Conservation (phyloP, 345 rosid genomes). For the Isatis tinctoria region DNA sequence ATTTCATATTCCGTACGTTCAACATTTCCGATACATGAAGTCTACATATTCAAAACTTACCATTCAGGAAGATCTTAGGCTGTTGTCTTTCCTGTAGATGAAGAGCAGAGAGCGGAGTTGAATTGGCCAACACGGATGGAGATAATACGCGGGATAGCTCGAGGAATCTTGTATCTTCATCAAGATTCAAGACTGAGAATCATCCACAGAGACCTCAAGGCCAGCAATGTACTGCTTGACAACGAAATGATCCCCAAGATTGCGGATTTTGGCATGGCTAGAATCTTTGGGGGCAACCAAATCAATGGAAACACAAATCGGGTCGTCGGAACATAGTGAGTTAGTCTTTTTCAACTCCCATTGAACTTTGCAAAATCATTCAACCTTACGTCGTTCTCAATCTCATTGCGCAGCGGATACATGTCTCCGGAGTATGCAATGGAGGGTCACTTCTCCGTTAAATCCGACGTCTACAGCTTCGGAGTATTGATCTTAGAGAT, state of each 20-base stretch:
- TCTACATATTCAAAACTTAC: background rate
- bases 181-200: slow-evolving; percentile 71
- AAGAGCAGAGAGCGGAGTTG: slow-evolving; percentile 27
- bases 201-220: slow-evolving; percentile 69
- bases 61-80: slow-evolving; percentile 15
- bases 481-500: slow-evolving; percentile 65
- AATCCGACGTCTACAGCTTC: slow-evolving; percentile 70
- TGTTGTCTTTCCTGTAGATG: background rate
- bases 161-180: slow-evolving; percentile 71
- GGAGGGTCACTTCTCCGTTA: slow-evolving; percentile 55
- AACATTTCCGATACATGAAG: background rate
- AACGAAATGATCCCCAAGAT: slow-evolving; percentile 50
- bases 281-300: slow-evolving; percentile 52
- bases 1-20: slow-evolving; percentile 45
- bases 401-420: slow-evolving; percentile 45
- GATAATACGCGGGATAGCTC: slow-evolving; percentile 55
- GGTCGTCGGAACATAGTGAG: slow-evolving; percentile 76
- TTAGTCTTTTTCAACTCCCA: background rate
- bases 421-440: slow-evolving; percentile 81
- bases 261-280: slow-evolving; percentile 68
- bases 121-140: slow-evolving; percentile 59
- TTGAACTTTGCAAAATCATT: background rate
- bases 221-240: slow-evolving; percentile 60
- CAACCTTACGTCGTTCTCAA: background rate
- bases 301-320: slow-evolving; percentile 45